phyloP scores from a whole-genome alignment of 371 early-diverging fungal genomes.

The Mucor mucedo region DNA sequence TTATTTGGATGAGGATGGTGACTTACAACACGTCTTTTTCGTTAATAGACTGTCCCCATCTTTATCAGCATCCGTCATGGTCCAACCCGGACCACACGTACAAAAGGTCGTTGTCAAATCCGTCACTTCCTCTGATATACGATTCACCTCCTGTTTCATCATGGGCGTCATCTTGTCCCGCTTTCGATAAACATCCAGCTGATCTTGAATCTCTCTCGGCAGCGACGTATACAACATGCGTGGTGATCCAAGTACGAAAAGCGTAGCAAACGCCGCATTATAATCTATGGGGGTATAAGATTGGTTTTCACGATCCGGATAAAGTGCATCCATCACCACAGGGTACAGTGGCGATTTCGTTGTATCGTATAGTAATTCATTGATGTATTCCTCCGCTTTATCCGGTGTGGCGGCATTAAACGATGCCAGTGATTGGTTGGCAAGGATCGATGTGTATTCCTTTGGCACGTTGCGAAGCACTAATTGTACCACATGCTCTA shows the following conservation, averaged over 20 bases:
- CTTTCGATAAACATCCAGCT: slow-evolving; percentile 27
- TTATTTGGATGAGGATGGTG: not conserved
- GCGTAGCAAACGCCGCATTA: slow-evolving; percentile 43
- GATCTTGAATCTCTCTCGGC: slow-evolving; percentile 34
- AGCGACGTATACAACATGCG: slow-evolving; percentile 36
- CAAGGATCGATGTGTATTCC: slow-evolving; percentile 49
- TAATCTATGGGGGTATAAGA: slow-evolving; percentile 26
- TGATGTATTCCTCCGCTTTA: slow-evolving; percentile 43
- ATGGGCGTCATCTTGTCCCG: slow-evolving; percentile 25
- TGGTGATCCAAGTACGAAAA: slow-evolving; percentile 38
- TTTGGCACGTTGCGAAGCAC: slow-evolving; percentile 56
- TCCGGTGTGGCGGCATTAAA: slow-evolving; percentile 34
- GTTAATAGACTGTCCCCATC: not conserved
- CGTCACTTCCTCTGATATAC: slow-evolving; percentile 34
- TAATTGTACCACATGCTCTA: slow-evolving; percentile 49
- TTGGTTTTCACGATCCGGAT: slow-evolving; percentile 28
- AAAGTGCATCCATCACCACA: slow-evolving; percentile 45
- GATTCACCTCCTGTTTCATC: slow-evolving; percentile 31
- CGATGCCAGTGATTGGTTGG: slow-evolving; percentile 43
- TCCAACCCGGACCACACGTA: slow-evolving; percentile 33
- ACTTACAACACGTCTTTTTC: slow-evolving; percentile 3
- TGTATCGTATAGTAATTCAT: slow-evolving; percentile 45
- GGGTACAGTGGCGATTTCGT: slow-evolving; percentile 51
- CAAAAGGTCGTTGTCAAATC: slow-evolving; percentile 38
- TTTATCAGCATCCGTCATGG: slow-evolving; percentile 6